These are phyloP conservation scores for Aspergillus ibericus DNA, from an alignment of 2,329 filamentous ascomycete genomes.

Conservation along the genomic window DNA sequence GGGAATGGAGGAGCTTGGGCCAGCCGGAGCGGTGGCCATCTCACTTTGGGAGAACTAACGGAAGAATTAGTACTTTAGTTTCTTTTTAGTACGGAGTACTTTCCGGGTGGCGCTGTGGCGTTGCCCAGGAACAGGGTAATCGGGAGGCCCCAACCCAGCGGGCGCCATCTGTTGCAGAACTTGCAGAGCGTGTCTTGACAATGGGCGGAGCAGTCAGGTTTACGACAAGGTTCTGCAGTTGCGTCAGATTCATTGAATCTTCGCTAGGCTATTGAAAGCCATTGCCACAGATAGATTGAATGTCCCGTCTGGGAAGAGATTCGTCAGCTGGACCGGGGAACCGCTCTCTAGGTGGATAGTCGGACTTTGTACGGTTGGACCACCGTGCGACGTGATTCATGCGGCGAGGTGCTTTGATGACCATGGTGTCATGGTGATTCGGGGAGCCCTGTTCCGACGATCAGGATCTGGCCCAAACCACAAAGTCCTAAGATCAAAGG, in stretches of 20 bases:
- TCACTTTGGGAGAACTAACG: neutral
- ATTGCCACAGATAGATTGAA: neutral
- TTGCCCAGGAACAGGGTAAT: neutral
- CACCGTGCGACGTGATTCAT: neutral
- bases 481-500: too few species aligned
- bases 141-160: neutral
- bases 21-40: neutral
- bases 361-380: neutral
- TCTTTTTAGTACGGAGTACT: too few species aligned
- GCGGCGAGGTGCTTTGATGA: neutral
- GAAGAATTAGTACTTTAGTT: neutral
- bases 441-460: neutral
- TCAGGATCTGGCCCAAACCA: neutral
- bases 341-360: too few species aligned
- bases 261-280: neutral
- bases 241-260: neutral
- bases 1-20: neutral
- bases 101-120: neutral
- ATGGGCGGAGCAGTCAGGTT: neutral
- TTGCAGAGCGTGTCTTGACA: neutral
- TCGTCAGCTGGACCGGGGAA: neutral
- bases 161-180: neutral
- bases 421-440: neutral
- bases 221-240: neutral
- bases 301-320: neutral